Base-by-base conservation (phyloP, 2,329 filamentous ascomycete species). In the Cladosporium sp. region DNA sequence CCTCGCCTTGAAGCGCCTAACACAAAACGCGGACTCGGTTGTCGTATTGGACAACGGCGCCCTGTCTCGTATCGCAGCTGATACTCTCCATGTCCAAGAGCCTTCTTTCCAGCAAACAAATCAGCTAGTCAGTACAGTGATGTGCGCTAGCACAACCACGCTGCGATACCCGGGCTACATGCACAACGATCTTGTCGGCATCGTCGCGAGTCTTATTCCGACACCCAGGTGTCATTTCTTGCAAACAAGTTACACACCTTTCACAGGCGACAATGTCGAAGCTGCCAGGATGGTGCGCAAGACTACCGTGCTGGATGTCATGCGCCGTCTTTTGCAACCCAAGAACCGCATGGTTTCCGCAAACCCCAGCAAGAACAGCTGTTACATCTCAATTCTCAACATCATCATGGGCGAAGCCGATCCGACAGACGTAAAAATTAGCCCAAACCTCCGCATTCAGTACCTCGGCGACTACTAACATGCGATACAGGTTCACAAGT, bases 311-410 rank as follows among this genome's bases (percentile, higher is more conserved):
- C 81, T 99, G 49, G 95, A 99, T 77, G 96, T 99, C 68, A 99
- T 99, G 95, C 88, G 95, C 65, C 87, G 95, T 67, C 83, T 99
- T 28, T 83, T 99, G 66, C 96, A 99, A 80, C 95, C 95, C 46
- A 99, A 99, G 84, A 99, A 99, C 80, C 89, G 96, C 77, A 99
- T 99, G 95, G 95, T 99, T 55, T 97, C 93, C 28, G 97, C 95
- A 26, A 90, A 93, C 65, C 93, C 94, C 1, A 91, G 91, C 73
- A 98, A 98, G 82, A 96, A 92, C 82, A 97, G 93, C 81, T 99
- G 95, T 82, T 99, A 99, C 82, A 98, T 99, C 75, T 97, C 93
- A 57, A 98, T 99, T 72, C 84, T 99, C 69, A 98, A 99, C 79
- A 97, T 99, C 73, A 99, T 99, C 73, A 95, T 98, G 82, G 95